Evolutionary conservation across 306 rosid genomes (phyloP).

Genomic region (Trifolium repens): DNA sequence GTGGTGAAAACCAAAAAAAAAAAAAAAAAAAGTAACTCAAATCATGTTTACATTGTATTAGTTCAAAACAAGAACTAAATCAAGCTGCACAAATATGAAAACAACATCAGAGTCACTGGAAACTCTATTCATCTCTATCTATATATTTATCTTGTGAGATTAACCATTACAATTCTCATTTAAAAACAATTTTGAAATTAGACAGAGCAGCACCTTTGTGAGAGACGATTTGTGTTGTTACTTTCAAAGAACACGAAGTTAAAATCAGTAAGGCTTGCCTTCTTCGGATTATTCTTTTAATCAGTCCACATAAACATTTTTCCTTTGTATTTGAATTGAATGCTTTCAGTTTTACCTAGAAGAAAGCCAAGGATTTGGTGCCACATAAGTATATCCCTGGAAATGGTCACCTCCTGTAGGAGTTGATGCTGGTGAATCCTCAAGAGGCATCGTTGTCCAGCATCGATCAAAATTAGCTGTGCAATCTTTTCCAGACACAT

Average conservation of each 20-base stretch:
- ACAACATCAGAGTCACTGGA: conserved; percentile 31
- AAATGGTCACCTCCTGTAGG: conserved; percentile 87
- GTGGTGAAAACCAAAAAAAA: too few relatives aligned
- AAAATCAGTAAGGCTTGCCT: conserved; percentile 33
- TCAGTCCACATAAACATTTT: conserved; percentile 15
- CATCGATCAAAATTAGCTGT: conserved; percentile 87
- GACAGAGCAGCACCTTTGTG: conserved; percentile 9
- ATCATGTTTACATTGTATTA: conserved; percentile 15
- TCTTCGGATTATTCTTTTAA: conserved; percentile 27
- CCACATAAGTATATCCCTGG: conserved; percentile 82
- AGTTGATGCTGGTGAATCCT: conserved; percentile 92
- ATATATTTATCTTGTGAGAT: conserved; percentile 20
- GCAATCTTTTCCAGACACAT: conserved; percentile 81
- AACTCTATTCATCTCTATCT: conserved; percentile 19
- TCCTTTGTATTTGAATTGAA: conserved; percentile 14
- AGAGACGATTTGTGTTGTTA: conserved; percentile 34
- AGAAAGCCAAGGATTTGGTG: conserved; percentile 92
- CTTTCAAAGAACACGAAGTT: conserved; percentile 36
- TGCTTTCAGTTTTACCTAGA: conserved; percentile 50
- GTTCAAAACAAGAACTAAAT: conserved; percentile 6
- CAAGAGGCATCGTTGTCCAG: conserved; percentile 88
- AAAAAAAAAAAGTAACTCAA: neutral
- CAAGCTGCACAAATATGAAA: conserved; percentile 26
- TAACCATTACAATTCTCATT: conserved; percentile 25
- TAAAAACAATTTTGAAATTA: conserved; percentile 6